Evolutionary conservation across 768 basidiomycete genomes (phyloP).

Genomic region (Tulasnella sp.): DNA sequence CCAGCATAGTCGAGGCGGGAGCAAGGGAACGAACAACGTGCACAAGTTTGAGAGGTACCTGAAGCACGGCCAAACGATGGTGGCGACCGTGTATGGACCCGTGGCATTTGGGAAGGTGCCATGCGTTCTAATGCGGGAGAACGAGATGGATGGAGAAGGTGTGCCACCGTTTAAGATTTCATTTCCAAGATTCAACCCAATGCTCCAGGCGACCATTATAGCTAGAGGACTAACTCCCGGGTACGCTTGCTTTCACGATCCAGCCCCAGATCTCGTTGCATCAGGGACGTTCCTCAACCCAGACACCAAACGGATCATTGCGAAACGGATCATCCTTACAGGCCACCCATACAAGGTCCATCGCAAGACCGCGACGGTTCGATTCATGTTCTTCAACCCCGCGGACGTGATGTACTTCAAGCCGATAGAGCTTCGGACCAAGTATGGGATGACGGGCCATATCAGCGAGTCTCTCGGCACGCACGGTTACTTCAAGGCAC

Average conservation of each 20-base stretch:
- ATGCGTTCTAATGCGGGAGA: conserved; percentile 65
- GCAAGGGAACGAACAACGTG: conserved; percentile 88
- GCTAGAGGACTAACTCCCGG: conserved; percentile 7
- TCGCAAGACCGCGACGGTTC: conserved; percentile 91
- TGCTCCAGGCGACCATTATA: too few species aligned
- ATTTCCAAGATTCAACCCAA: not conserved
- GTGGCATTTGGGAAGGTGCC: conserved; percentile 78
- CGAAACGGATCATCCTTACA: conserved; percentile 89
- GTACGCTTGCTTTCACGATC: not conserved
- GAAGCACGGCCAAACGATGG: conserved; percentile 64
- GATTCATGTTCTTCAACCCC: conserved; percentile 96
- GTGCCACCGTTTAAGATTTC: conserved; percentile 19
- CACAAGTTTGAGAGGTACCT: conserved; percentile 93
- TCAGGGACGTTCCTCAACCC: conserved; percentile 79
- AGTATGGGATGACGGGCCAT: conserved; percentile 81
- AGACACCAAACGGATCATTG: conserved; percentile 82
- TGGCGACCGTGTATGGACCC: conserved; percentile 85
- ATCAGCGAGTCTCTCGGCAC: conserved; percentile 88
- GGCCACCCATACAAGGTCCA: conserved; percentile 97
- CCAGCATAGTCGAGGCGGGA: conserved; percentile 82
- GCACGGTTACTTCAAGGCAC: conserved; percentile 95
- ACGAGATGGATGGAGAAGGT: conserved; percentile 50
- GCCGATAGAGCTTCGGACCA: conserved; percentile 86
- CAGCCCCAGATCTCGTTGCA: conserved; percentile 76
- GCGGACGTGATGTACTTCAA: conserved; percentile 89